Evolutionary conservation across 768 basidiomycete species (phyloP).

Genomic region (Leccinum subgranulosum): DNA sequence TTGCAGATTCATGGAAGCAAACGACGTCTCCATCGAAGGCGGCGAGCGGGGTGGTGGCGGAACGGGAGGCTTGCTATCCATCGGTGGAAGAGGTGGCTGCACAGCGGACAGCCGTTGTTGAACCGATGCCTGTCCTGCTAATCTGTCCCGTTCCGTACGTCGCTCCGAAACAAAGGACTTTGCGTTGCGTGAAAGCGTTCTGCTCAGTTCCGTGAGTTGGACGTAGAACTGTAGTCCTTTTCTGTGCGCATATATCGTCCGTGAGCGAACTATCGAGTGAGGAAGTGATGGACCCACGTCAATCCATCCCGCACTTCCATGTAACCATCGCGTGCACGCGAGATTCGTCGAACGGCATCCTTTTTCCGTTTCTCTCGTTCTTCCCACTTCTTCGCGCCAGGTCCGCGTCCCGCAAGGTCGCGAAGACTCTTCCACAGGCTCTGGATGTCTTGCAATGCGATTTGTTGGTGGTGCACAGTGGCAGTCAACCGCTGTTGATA

Average conservation of each 20-base stretch:
- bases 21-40: conserved; percentile 45
- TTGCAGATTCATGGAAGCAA: conserved; percentile 56
- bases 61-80: conserved; percentile 48
- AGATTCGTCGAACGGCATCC: conserved; percentile 69
- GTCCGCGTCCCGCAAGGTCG: conserved; percentile 70
- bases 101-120: conserved; percentile 57
- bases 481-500: conserved; percentile 80
- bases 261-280: conserved; percentile 4
- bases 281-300: conserved; percentile 49
- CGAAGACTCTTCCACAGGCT: conserved; percentile 65
- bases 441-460: conserved; percentile 69
- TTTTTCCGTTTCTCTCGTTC: conserved; percentile 78
- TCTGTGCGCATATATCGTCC: conserved; percentile 35
- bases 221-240: conserved; percentile 90
- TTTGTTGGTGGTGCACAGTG: conserved; percentile 75
- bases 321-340: conserved; percentile 76
- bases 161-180: conserved; percentile 62
- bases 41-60: conserved; percentile 42
- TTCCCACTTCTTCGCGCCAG: conserved; percentile 77
- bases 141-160: conserved; percentile 62
- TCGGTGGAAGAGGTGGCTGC: conserved; percentile 35
- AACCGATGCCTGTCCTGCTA: conserved; percentile 68
- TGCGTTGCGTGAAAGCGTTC: conserved; percentile 55
- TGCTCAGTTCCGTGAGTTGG: conserved; percentile 66
- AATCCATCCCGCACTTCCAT: conserved; percentile 85